Percentiles rank a stretch among this genome's conserved stretches.
Conservation (phyloP, 2,329 filamentous ascomycete genomes). For the Arthrocladium fulminans region DNA sequence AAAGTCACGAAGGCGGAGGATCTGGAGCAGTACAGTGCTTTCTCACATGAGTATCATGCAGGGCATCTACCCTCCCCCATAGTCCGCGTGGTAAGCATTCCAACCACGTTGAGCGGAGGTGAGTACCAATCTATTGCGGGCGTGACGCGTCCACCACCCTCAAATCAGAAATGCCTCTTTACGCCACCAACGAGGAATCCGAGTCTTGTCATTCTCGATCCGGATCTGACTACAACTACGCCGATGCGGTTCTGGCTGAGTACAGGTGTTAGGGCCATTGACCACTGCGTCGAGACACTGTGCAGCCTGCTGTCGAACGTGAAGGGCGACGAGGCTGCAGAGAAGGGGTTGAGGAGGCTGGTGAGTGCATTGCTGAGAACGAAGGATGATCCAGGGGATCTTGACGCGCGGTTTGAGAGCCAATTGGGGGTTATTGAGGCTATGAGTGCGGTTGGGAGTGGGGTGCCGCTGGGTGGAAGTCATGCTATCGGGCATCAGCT, state of each 20-base stretch:
- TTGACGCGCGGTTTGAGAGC: slow-evolving; percentile 39
- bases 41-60: slow-evolving; percentile 20
- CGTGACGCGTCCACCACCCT: slow-evolving; percentile 22
- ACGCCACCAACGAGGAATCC: slow-evolving; percentile 34
- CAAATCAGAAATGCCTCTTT: slow-evolving; percentile 30
- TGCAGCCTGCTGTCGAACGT: slow-evolving; percentile 34
- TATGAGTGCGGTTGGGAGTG: slow-evolving; percentile 40
- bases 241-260: slow-evolving; percentile 49
- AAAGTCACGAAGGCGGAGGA: slow-evolving; percentile 31
- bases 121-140: slow-evolving; percentile 36
- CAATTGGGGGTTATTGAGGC: slow-evolving; percentile 46
- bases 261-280: slow-evolving; percentile 48
- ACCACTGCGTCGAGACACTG: slow-evolving; percentile 51
- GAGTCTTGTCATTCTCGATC: slow-evolving; percentile 49
- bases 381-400: slow-evolving; percentile 30
- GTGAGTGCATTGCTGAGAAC: slow-evolving; percentile 37
- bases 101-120: slow-evolving; percentile 35
- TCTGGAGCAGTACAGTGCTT: slow-evolving; percentile 29
- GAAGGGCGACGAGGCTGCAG: slow-evolving; percentile 31
- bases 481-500: slow-evolving; percentile 48
- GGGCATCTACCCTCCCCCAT: slow-evolving; percentile 23
- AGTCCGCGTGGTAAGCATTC: slow-evolving; percentile 31
- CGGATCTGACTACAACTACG: slow-evolving; percentile 43
- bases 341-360: slow-evolving; percentile 34
- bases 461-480: slow-evolving; percentile 40